Evolutionary conservation across 768 basidiomycete genomes (phyloP), one percentile per base, ranked within the genome.

Genomic region (Tulasnella sp.): DNA sequence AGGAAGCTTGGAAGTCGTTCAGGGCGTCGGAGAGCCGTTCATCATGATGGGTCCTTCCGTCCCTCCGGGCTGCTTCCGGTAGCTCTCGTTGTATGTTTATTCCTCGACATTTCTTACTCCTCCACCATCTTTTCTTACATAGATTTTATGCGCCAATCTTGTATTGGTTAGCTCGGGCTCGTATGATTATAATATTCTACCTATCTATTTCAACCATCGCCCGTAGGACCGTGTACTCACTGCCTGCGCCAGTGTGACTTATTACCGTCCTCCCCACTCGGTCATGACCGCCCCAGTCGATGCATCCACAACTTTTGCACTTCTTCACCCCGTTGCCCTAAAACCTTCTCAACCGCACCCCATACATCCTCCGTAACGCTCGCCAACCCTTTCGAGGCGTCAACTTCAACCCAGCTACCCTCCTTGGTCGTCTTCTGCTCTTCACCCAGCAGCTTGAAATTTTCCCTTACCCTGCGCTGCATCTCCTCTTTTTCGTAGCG

Each of bases 401-500:
- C 86, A 35, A 90, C 77, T 35, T 72, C 40, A 1, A 85, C 81
- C 90, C 90, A 90, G 12, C 47, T 52, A 8, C 19, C 47, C 67
- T 74, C 42, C 71, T 37, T 72, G 67, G 75, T 77, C 19, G 76
- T 75, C 29, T 75, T 77, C 44, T 87, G 83, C 77, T 90, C 89
- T 37, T 78, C 78, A 0, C 84, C 86, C 69, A 92, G 86, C 69
- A 81, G 80, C 74, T 81, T 78, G 77, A 94, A 94, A 0, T 86
- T 79, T 32, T 81, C 79, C 37, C 89, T 80, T 34, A 94, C 93
- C 47, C 83, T 81, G 52, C 78, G 79, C 78, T 95, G 93, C 81
- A 93, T 83, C 72, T 90, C 90, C 74, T 86, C 85, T 76, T 85
- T 89, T 82, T 97, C 94, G 75, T 95, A 96, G 44, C 94, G 84